Evolutionary conservation across 495 filamentous ascomycete species (phyloP), one percentile per base, ranked within the genome.

Genomic region (Penicillium chermesinum): DNA sequence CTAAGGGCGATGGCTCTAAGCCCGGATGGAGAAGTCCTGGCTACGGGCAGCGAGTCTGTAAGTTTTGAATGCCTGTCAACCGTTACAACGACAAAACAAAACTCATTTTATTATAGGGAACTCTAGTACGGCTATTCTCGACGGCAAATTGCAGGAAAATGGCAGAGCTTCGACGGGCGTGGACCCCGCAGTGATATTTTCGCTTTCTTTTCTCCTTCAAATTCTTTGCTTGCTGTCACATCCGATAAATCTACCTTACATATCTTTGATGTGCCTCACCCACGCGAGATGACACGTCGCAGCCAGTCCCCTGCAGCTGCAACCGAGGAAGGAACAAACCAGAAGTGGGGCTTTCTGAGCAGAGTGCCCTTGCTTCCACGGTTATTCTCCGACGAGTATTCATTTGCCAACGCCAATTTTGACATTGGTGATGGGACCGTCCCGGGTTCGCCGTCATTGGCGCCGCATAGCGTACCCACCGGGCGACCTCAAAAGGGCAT

Each of bases 221-320:
- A 83, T 38, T 78, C 75, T 32, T 71, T 87, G 53, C 75, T 97
- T 12, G 93, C 93, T 15, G 89, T 90, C 42, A 96, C 94, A n/a
- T 95, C 89, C 18, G 93, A 98, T 71, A 98, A 96, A 64, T 88
- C 85, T 4, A 98, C 89, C 2, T 69, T 98, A 14, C 93, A 98
- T 66, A 80, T 98, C 34, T 98, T 96, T 61, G 88, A 96, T 44
- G 69, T 88, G 15, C 81, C 79, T 6, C 65, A 71, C 43, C 62
- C 63, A 42, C 71, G 57, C 16, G 66, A 46, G 19, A 37, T 47
- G 32, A 49, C 54, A 17, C 62, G 62, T 46, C 73, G 62, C 41
- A 62, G 58, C 50, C 61, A 67, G 48, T 62, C 56, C 40, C 66
- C 62, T 17, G 63, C 63, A 38, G 50, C 62, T 36, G 49, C 53